phyloP scores from a whole-genome alignment of 208 protist species.

The Crithidia bombi region DNA sequence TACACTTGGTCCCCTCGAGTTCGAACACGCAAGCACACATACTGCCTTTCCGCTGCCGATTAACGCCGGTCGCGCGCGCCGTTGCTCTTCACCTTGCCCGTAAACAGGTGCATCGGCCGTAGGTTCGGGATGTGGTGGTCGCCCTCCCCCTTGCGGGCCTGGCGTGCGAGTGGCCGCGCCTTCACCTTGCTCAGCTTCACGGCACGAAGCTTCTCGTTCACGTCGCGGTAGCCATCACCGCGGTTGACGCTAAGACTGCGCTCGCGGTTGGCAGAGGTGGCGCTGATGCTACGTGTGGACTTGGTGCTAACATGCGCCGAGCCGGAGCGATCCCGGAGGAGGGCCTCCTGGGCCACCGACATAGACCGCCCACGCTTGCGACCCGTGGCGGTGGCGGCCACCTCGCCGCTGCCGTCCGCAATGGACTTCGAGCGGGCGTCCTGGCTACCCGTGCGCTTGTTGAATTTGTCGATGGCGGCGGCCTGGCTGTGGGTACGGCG shows the following conservation, averaged over 20 bases:
- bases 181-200: constrained; percentile 91
- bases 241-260: constrained; percentile 81
- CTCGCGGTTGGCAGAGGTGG: constrained; percentile 65
- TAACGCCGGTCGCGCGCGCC: constrained; percentile 85
- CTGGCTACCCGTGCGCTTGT: constrained; percentile 86
- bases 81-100: constrained; percentile 97
- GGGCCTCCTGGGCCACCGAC: constrained; percentile 83
- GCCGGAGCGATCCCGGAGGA: constrained; percentile 77
- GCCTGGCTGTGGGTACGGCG: constrained; percentile 80
- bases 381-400: constrained; percentile 13
- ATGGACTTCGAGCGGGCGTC: constrained; percentile 51
- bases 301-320: constrained; percentile 85
- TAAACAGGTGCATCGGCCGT: constrained; percentile 98
- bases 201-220: constrained; percentile 90
- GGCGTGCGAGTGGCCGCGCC: constrained; percentile 58
- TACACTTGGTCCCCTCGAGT: no score
- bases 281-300: constrained; percentile 80
- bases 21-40: neutral
- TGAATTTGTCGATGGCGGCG: constrained; percentile 83
- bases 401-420: constrained; percentile 34
- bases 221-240: constrained; percentile 86
- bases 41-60: constrained; percentile 18
- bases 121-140: constrained; percentile 94
- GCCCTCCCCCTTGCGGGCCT: constrained; percentile 93
- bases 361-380: constrained; percentile 79